phyloP scores from a whole-genome alignment of 306 rosid genomes.

The Prunus dulcis region DNA sequence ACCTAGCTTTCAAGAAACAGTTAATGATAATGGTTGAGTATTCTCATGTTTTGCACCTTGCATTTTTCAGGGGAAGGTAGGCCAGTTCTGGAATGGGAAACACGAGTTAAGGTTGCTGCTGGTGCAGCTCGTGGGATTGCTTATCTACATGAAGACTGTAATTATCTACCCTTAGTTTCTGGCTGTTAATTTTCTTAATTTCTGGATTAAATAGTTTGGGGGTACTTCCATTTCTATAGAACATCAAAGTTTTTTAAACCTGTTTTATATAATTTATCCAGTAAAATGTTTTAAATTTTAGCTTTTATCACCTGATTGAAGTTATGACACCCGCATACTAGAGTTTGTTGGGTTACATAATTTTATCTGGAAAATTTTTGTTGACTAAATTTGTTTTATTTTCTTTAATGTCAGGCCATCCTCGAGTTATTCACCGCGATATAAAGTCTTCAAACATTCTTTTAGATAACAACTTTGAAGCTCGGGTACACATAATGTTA shows the following conservation, averaged over 20 bases:
- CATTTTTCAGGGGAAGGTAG: conserved; percentile 46
- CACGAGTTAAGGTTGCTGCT: conserved; percentile 75
- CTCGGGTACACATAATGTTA: conserved; percentile 50
- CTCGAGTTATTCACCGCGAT: conserved; percentile 94
- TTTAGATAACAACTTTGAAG: conserved; percentile 73
- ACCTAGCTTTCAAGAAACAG: conserved; percentile 15
- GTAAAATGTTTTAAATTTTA: not conserved
- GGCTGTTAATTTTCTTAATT: not conserved
- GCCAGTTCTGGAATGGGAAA: conserved; percentile 72
- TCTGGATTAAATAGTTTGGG: not conserved
- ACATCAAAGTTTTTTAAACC: not conserved
- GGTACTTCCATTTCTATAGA: not conserved
- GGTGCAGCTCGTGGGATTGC: conserved; percentile 96
- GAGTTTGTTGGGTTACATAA: not conserved
- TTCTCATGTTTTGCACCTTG: conserved; percentile 17
- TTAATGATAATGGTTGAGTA: conserved; percentile 15
- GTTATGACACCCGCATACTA: not conserved
- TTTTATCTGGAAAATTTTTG: not conserved
- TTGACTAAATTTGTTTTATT: not conserved
- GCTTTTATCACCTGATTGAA: not conserved
- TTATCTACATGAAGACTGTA: conserved; percentile 98
- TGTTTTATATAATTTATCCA: not conserved
- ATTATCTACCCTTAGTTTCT: conserved; percentile 28
- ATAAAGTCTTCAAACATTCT: conserved; percentile 96
- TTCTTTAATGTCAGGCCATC: conserved; percentile 61